phyloP scores from a whole-genome alignment of 495 filamentous ascomycete genomes.

The Daldinia concentrica region DNA sequence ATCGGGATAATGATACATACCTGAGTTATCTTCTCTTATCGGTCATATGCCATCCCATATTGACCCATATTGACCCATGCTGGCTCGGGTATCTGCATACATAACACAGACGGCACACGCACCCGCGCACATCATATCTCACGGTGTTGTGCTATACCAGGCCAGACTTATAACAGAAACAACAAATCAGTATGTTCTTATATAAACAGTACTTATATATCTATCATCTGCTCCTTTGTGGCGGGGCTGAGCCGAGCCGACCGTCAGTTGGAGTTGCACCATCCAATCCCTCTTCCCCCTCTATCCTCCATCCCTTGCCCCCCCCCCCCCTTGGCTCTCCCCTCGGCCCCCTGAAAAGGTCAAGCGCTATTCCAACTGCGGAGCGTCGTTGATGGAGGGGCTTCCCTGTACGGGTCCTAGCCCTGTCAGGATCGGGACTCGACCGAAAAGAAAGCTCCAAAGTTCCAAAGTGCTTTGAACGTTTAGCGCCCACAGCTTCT shows the following conservation, averaged over 20 bases:
- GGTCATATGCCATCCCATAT: constrained; percentile 2
- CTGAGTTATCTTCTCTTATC: constrained; percentile 3
- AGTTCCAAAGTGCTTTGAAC: constrained; percentile 16
- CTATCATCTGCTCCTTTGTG: constrained; percentile 21
- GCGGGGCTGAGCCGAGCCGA: constrained; percentile 38
- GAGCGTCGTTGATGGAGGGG: constrained; percentile 21
- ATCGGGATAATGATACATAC: not conserved
- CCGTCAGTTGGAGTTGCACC: constrained; percentile 15
- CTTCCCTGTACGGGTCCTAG: constrained; percentile 8
- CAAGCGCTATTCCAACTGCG: constrained; percentile 9
- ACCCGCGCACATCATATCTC: not conserved
- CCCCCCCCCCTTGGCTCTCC: not conserved
- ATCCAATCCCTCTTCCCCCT: constrained; percentile 11
- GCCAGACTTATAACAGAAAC: constrained; percentile 10
- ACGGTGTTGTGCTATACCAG: constrained; percentile 6
- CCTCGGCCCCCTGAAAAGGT: constrained; percentile 4
- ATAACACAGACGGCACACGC: not conserved
- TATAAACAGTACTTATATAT: not conserved
- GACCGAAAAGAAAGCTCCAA: constrained; percentile 33
- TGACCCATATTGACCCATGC: not conserved
- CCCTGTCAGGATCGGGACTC: constrained; percentile 31
- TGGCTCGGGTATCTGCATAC: not conserved
- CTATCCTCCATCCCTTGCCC: not conserved
- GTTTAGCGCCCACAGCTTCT: constrained; percentile 40
- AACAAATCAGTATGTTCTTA: not conserved